Base-by-base conservation (phyloP, 805 yeast genomes). In the Saturnispora serradocipensis region DNA sequence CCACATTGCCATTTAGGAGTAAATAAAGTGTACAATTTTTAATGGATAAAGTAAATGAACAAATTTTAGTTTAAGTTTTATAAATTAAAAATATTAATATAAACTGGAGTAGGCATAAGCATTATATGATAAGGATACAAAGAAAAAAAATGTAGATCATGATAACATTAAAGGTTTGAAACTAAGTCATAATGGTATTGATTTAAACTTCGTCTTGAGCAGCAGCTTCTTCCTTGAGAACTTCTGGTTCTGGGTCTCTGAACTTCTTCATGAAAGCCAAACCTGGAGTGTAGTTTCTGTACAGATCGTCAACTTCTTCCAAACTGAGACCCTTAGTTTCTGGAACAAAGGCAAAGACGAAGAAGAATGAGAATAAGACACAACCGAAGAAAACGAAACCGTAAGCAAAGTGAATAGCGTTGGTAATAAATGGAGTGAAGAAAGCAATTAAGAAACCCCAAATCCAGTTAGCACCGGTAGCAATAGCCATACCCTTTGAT, bases 381-480 rank as follows among this genome's bases (percentile, higher is more conserved):
- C 81, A 78, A 5, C 82, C 82, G 44, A 76, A 68, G 67, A 78
- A 78, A 36, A 78, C 82, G 56, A 71, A 77, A 52, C 82, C 82
- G 65, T 76, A 77, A 63, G 76, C 75, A 63, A 77, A 77, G 60
- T 75, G 78, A 60, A 77, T 77, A 49, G 78, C 76, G 30, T 64
- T 58, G 39, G 80, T 73, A 57, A 78, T 77, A 66, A 76, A 76
- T 51, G 82, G 81, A 52, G 81, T 76, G 69, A 76, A 76, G 69
- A 78, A 76, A n/a, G 80, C 69, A 59, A 76, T 76, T 58, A 76
- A 67, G 70, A 76, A 76, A 48, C 78, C 79, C 73, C 81, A 76
- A 50, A 79, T 53, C 88, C 88, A 82, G 65, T 81, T 81, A 46
- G 82, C 77, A 32, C 81, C 81, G 28, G 82, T 72, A 47, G 86